These are phyloP conservation scores for Moricandia arvensis DNA, from an alignment of 345 rosid species.

Conservation along the genomic window DNA sequence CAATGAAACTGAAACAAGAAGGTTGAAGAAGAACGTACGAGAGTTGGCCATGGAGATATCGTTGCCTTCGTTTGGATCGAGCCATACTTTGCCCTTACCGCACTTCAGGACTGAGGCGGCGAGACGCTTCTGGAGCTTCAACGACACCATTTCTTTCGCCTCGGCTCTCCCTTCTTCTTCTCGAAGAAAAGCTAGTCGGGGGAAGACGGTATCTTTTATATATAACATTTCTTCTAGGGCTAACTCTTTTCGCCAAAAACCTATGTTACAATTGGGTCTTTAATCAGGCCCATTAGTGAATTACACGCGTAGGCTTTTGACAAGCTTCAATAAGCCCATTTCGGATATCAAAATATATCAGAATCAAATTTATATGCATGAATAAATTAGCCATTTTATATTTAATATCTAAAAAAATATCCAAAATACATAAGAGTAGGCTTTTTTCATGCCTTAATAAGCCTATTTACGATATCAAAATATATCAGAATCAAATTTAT, in stretches of 20 bases:
- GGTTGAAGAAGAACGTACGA: conserved; percentile 39
- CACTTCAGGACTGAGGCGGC: neutral
- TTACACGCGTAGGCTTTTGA: too few species aligned
- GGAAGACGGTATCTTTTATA: conserved; percentile 5
- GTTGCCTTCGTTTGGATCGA: conserved; percentile 53
- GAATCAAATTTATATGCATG: too few species aligned
- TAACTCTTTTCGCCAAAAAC: neutral
- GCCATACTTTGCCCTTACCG: neutral
- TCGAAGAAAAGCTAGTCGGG: neutral
- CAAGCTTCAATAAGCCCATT: too few species aligned
- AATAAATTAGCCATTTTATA: too few species aligned
- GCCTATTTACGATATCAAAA: too few species aligned
- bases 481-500: too few species aligned
- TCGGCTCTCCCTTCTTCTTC: conserved; percentile 11
- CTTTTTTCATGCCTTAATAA: too few species aligned
- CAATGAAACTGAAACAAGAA: neutral
- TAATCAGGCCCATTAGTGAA: neutral
- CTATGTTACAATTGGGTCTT: neutral
- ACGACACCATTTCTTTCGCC: conserved; percentile 57
- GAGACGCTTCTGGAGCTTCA: conserved; percentile 35
- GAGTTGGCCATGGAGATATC: conserved; percentile 96
- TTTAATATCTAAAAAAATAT: too few species aligned
- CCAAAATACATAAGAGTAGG: too few species aligned
- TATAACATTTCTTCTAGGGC: conserved; percentile 23
- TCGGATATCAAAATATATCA: too few species aligned